Evolutionary conservation across 768 basidiomycete genomes (phyloP).

Genomic region (Tulasnella sp.): DNA sequence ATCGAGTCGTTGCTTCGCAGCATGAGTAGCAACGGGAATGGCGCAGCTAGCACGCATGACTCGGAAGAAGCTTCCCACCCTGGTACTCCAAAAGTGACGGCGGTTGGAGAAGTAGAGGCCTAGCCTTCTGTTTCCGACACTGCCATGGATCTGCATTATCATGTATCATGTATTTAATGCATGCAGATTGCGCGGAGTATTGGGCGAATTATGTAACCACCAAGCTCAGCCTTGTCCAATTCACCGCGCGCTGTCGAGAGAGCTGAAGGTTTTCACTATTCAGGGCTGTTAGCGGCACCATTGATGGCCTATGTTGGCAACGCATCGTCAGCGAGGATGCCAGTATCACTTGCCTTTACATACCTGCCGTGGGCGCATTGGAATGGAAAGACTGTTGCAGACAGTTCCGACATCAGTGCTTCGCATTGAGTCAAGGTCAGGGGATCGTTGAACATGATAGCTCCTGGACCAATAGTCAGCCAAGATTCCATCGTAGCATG

Average conservation of each 20-base stretch:
- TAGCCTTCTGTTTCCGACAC: background rate
- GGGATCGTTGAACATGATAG: constrained; percentile 92
- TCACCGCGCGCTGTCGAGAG: background rate
- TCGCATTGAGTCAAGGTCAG: constrained; percentile 59
- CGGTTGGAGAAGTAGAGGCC: background rate
- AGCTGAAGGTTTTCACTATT: background rate
- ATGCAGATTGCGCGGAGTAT: background rate
- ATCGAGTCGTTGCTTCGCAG: constrained; percentile 31
- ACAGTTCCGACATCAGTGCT: constrained; percentile 54
- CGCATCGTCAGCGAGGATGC: background rate
- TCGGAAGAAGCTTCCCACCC: background rate
- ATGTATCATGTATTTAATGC: background rate
- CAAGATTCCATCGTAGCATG: background rate
- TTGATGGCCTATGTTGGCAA: constrained; percentile 36
- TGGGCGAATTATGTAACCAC: background rate
- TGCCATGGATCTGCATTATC: background rate
- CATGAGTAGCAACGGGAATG: background rate
- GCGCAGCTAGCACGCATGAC: background rate
- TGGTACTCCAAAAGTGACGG: background rate
- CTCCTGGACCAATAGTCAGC: constrained; percentile 42
- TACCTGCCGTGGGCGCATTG: constrained; percentile 94
- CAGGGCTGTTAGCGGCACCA: constrained; percentile 37
- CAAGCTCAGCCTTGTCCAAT: background rate
- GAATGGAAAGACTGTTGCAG: constrained; percentile 73
- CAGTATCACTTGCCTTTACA: constrained; percentile 6